phyloP scores from a whole-genome alignment of 495 filamentous ascomycete genomes.

The Glarea lozoyensis region DNA sequence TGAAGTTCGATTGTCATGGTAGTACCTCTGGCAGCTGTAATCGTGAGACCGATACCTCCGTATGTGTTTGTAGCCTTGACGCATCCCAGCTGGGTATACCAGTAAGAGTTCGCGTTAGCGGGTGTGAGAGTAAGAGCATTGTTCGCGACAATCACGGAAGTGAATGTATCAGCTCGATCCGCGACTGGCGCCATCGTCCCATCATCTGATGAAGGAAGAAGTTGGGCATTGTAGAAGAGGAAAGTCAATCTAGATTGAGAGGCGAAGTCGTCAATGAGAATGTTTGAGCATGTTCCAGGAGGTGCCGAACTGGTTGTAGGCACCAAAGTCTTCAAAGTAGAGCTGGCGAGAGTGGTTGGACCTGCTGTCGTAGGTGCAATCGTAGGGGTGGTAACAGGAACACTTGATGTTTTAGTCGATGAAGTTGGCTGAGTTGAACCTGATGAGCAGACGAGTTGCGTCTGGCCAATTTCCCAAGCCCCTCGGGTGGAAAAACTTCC shows the following conservation, averaged over 20 bases:
- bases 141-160: slow-evolving; percentile 42
- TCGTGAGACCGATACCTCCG: slow-evolving; percentile 50
- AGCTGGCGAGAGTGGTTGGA: background rate
- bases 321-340: background rate
- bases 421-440: slow-evolving; percentile 15
- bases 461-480: slow-evolving; percentile 43
- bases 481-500: slow-evolving; percentile 33
- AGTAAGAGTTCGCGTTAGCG: slow-evolving; percentile 38
- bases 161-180: slow-evolving; percentile 12
- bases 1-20: slow-evolving; percentile 45
- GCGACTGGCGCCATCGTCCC: slow-evolving; percentile 35
- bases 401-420: background rate
- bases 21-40: slow-evolving; percentile 45
- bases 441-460: slow-evolving; percentile 37
- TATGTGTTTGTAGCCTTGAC: slow-evolving; percentile 39
- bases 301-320: slow-evolving; percentile 6
- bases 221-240: slow-evolving; percentile 52
- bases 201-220: slow-evolving; percentile 50
- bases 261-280: slow-evolving; percentile 53
- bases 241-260: slow-evolving; percentile 59
- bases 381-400: slow-evolving; percentile 1
- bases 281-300: slow-evolving; percentile 33
- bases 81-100: slow-evolving; percentile 51
- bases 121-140: slow-evolving; percentile 48
- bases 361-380: background rate